phyloP scores from a whole-genome alignment of 495 filamentous ascomycete genomes.

The Xylaria palmicola region DNA sequence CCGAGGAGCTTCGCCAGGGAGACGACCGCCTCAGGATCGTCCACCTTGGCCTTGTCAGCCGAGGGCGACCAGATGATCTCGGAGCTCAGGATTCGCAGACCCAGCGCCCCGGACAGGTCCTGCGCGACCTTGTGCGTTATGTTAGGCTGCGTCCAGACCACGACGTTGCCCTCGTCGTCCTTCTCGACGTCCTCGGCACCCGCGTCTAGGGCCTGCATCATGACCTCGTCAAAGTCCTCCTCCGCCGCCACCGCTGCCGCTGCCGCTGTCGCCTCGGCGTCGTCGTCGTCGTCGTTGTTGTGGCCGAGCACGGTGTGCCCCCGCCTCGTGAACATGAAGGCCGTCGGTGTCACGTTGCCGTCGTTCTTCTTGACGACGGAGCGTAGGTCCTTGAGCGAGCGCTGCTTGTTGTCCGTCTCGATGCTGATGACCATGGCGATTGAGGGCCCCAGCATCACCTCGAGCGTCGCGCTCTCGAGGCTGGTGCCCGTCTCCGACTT shows the following conservation, averaged over 20 bases:
- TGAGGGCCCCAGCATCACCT: slow-evolving; percentile 76
- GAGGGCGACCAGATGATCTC: slow-evolving; percentile 88
- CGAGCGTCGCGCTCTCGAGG: slow-evolving; percentile 74
- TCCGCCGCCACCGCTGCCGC: slow-evolving; percentile 49
- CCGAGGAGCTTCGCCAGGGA: slow-evolving; percentile 56
- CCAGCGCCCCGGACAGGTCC: slow-evolving; percentile 54
- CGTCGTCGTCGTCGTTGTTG: slow-evolving; percentile 78
- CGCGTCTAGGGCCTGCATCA: slow-evolving; percentile 83
- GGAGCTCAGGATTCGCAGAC: slow-evolving; percentile 62
- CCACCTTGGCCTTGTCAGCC: slow-evolving; percentile 63
- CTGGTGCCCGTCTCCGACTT: slow-evolving; percentile 65
- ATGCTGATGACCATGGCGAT: slow-evolving; percentile 74
- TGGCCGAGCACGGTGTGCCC: slow-evolving; percentile 66
- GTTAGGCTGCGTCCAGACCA: slow-evolving; percentile 73
- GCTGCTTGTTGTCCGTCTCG: slow-evolving; percentile 76
- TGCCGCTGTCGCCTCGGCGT: slow-evolving; percentile 60
- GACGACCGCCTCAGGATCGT: slow-evolving; percentile 46
- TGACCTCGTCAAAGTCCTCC: slow-evolving; percentile 64
- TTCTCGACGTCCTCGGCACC: slow-evolving; percentile 78
- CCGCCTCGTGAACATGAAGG: slow-evolving; percentile 79
- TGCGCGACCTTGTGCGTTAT: slow-evolving; percentile 65
- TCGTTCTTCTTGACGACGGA: slow-evolving; percentile 63
- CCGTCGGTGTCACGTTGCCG: slow-evolving; percentile 68
- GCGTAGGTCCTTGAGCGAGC: slow-evolving; percentile 70
- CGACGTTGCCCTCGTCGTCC: slow-evolving; percentile 66